phyloP scores from a whole-genome alignment of 2,329 filamentous ascomycete species.

The Malbranchea cinnamomea region DNA sequence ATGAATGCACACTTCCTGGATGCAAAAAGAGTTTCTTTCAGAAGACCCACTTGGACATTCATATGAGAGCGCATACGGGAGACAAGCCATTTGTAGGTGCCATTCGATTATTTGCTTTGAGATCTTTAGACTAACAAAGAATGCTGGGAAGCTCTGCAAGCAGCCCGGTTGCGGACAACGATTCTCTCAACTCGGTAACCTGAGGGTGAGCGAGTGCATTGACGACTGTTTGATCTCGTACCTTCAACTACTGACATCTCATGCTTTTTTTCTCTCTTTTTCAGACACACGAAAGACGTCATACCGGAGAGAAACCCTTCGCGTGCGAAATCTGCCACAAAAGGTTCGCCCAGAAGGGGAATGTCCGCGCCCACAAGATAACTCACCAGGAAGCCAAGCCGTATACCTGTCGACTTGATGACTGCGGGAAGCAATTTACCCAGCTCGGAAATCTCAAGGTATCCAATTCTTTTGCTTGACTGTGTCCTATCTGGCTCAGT shows the following conservation, averaged over 20 bases:
- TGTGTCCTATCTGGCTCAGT: background rate
- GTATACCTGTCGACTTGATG: constrained; percentile 66
- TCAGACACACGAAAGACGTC: constrained; percentile 71
- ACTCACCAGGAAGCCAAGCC: constrained; percentile 66
- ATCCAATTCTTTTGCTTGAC: constrained; percentile 6
- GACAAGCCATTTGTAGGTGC: constrained; percentile 71
- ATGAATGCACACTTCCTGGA: constrained; percentile 55
- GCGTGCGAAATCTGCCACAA: constrained; percentile 67
- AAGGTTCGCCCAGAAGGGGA: constrained; percentile 70
- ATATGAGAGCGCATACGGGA: constrained; percentile 75
- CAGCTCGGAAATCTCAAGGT: constrained; percentile 88
- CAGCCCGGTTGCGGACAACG: constrained; percentile 57
- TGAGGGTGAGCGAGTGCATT: constrained; percentile 60
- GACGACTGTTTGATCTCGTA: constrained; percentile 2
- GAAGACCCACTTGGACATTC: constrained; percentile 85
- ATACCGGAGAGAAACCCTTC: constrained; percentile 78
- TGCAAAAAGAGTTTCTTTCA: constrained; percentile 78
- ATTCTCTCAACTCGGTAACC: constrained; percentile 82
- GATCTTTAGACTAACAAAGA: constrained; percentile 1
- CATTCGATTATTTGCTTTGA: no score
- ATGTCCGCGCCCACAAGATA: constrained; percentile 68
- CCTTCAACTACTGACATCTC: background rate
- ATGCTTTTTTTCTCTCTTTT: constrained; percentile 5
- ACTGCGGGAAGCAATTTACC: constrained; percentile 77
- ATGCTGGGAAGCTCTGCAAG: constrained; percentile 38